Evolutionary conservation across 371 early-diverging fungal genomes (phyloP), one percentile per base, ranked within the genome.

Genomic region (Mucor indicus): DNA sequence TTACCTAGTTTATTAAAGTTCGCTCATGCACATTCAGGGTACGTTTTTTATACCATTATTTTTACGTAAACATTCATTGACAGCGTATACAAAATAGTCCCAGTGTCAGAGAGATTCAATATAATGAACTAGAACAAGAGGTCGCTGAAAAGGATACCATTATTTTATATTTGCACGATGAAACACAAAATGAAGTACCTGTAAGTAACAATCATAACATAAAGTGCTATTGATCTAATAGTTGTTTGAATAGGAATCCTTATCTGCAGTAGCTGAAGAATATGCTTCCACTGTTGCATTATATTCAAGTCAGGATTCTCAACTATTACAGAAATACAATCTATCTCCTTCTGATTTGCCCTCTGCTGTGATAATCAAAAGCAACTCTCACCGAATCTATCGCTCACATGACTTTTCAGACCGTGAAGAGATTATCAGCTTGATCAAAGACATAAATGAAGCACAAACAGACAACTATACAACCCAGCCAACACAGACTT

Each of bases 1-100:
- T 56, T 86, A 16, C 64, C 66, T 20, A 69, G 66, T n/a, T 46
- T 89, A 44, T 48, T 57, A 4, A 52, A 50, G 3, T 88, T 81
- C 63, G 83, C 80, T 22, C 64, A 51, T 16, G 43, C 39, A 31
- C 31, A 55, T 37, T 41, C 69, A 36, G 67, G 69, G 65, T 67
- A 55, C n/a, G n/a, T n/a, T n/a, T n/a, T n/a, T n/a, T n/a, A n/a
- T n/a, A n/a, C n/a, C n/a, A n/a, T n/a, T n/a, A n/a, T n/a, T n/a
- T n/a, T n/a, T n/a, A n/a, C n/a, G n/a, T n/a, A n/a, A n/a, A n/a
- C n/a, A n/a, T n/a, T n/a, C n/a, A n/a, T n/a, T n/a, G n/a, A n/a
- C n/a, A n/a, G n/a, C n/a, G n/a, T n/a, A n/a, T n/a, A n/a, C n/a
- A n/a, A n/a, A n/a, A n/a, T 33, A 71, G 72, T 8, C 52, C 63